Percentiles rank a stretch among this genome's conserved stretches.
These are phyloP conservation scores for Guyanaporus albipodus DNA, from an alignment of 768 basidiomycete genomes.

Conservation along the genomic window DNA sequence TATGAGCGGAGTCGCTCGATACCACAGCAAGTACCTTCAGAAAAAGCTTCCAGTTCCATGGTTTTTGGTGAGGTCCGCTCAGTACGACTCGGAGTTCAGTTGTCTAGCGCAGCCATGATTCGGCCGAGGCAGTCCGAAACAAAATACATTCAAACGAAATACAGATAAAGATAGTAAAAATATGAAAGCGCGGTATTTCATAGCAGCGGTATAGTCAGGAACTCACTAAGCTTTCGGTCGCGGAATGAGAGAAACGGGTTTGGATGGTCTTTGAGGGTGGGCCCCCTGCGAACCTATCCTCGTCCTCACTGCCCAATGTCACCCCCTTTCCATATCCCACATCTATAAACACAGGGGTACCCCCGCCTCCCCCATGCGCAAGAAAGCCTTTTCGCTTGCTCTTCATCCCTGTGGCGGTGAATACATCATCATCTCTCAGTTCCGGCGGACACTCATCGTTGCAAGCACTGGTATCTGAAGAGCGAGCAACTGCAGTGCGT, in stretches of 20 bases:
- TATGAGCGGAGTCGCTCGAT: conserved; percentile 40
- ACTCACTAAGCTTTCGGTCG: conserved; percentile 17
- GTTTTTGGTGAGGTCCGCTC: background rate
- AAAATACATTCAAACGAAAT: conserved; percentile 17
- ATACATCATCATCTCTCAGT: conserved; percentile 44
- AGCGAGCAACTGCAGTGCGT: conserved; percentile 40
- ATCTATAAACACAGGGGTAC: conserved; percentile 66
- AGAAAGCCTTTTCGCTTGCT: conserved; percentile 58
- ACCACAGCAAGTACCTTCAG: conserved; percentile 21
- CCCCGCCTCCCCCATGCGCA: conserved; percentile 72
- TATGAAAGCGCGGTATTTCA: background rate
- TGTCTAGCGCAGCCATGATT: too few relatives aligned
- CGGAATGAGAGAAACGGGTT: conserved; percentile 22
- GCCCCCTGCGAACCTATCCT: background rate
- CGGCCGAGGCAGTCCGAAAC: too few relatives aligned
- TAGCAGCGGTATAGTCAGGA: conserved; percentile 9
- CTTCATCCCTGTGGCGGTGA: conserved; percentile 52
- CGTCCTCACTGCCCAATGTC: conserved; percentile 27
- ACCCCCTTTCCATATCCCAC: conserved; percentile 62
- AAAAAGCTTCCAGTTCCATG: conserved; percentile 13
- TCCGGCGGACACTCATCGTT: conserved; percentile 39
- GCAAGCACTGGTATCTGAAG: conserved; percentile 29
- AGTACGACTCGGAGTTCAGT: too few relatives aligned
- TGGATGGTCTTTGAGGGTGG: conserved; percentile 3
- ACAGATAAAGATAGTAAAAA: conserved; percentile 24